Conservation (phyloP, 2,329 filamentous ascomycete genomes). For the Ceratocystis diversiconidia region DNA sequence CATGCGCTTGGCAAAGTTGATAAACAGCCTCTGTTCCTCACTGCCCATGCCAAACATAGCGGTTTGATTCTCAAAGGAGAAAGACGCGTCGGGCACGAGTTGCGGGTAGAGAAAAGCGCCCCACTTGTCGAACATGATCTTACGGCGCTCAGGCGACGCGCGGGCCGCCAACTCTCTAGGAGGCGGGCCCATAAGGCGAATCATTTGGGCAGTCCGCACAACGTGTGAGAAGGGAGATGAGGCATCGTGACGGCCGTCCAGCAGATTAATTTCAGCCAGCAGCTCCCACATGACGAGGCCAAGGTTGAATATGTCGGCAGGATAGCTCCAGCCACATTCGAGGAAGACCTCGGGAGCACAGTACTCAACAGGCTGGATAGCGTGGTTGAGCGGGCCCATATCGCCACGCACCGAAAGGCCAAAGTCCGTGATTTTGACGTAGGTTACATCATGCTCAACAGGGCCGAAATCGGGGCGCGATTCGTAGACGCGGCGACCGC, state of each 20-base stretch:
- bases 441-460: constrained; percentile 20
- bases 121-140: constrained; percentile 16
- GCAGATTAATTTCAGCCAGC: constrained; percentile 23
- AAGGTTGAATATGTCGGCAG: constrained; percentile 23
- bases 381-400: constrained; percentile 20
- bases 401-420: constrained; percentile 23
- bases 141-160: constrained; percentile 16
- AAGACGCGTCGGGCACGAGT: constrained; percentile 14
- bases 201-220: constrained; percentile 23
- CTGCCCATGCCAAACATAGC: constrained; percentile 16
- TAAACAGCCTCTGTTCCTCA: constrained; percentile 21
- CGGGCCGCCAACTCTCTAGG: constrained; percentile 21
- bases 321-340: constrained; percentile 24
- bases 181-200: constrained; percentile 23
- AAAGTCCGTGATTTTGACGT: constrained; percentile 22
- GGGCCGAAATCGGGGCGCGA: constrained; percentile 20
- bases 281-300: constrained; percentile 25
- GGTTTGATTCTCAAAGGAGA: constrained; percentile 15
- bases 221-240: constrained; percentile 21
- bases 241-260: constrained; percentile 19
- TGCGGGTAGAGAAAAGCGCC: constrained; percentile 13
- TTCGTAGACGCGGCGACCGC: constrained; percentile 20
- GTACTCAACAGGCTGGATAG: constrained; percentile 24
- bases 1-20: constrained; percentile 24
- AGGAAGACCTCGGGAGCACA: constrained; percentile 25